These are phyloP conservation scores for Nannochloris sp. DNA, from an alignment of 139 green algal genomes.

Conservation along the genomic window DNA sequence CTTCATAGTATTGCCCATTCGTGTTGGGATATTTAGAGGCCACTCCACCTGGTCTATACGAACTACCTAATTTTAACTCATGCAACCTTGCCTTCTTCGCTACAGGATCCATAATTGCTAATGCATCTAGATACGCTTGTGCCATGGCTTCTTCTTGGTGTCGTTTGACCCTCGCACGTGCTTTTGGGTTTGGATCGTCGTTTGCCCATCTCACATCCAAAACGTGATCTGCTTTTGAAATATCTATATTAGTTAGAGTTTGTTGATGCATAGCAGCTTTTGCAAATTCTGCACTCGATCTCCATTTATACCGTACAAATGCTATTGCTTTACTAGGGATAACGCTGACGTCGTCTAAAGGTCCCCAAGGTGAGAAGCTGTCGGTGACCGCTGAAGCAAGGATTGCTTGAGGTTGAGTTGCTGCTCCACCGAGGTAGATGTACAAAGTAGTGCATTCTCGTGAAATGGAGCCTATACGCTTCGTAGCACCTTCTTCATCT, in stretches of 20 bases:
- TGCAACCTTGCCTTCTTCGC: conserved; percentile 17
- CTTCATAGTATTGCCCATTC: conserved; percentile 8
- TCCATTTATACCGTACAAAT: conserved; percentile 63
- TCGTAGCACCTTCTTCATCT: conserved; percentile 8
- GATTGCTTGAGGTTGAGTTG: conserved; percentile 31
- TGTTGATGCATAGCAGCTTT: conserved; percentile 72
- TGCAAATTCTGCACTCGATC: conserved; percentile 65
- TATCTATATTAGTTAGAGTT: conserved; percentile 30
- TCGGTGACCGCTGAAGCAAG: conserved; percentile 27
- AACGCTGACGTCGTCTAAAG: conserved; percentile 51
- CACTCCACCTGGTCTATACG: conserved; percentile 1
- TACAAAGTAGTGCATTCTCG: conserved; percentile 57
- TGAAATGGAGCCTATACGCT: conserved; percentile 43
- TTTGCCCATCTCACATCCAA: conserved; percentile 63
- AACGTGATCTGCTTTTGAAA: conserved; percentile 37
- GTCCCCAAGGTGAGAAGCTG: conserved; percentile 50
- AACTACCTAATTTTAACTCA: conserved; percentile 19
- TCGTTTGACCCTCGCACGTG: conserved; percentile 38
- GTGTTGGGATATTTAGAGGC: conserved; percentile 26
- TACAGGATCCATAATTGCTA: conserved; percentile 8
- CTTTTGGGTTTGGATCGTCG: conserved; percentile 67
- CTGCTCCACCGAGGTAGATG: conserved; percentile 52
- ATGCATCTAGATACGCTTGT: conserved; percentile 17
- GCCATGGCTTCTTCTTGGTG: conserved; percentile 33
- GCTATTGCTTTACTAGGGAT: conserved; percentile 54